These are phyloP conservation scores for Teunomyces gatunensis DNA, from an alignment of 805 yeast genomes.

Conservation along the genomic window DNA sequence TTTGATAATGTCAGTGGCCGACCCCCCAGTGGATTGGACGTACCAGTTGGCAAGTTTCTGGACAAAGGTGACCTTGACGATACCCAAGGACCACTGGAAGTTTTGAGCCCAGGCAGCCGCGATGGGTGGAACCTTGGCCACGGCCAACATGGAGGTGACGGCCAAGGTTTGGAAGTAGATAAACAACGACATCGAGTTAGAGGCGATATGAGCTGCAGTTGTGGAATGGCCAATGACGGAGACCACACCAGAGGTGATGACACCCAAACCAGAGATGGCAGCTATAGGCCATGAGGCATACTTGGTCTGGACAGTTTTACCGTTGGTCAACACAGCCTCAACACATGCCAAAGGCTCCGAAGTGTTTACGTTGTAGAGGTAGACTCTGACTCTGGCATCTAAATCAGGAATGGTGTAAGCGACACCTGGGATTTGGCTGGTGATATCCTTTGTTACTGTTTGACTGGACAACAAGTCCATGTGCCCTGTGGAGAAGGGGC, in stretches of 20 bases:
- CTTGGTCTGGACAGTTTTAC: constrained; percentile 89
- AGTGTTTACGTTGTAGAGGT: constrained; percentile 46
- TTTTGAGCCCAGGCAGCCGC: constrained; percentile 98
- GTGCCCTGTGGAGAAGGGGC: constrained; percentile 89
- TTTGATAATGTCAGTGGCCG: constrained; percentile 69
- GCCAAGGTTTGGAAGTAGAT: constrained; percentile 93
- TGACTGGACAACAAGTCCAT: constrained; percentile 63
- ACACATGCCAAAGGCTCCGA: constrained; percentile 78
- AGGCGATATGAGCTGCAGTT: constrained; percentile 97
- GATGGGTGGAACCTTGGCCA: constrained; percentile 87
- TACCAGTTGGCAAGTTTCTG: constrained; percentile 90
- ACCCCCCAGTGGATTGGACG: constrained; percentile 91
- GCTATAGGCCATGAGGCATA: constrained; percentile 81
- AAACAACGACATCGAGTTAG: constrained; percentile 88
- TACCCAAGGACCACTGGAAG: constrained; percentile 95
- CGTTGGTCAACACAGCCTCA: constrained; percentile 80
- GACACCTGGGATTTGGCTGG: constrained; percentile 65
- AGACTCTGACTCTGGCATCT: constrained; percentile 85
- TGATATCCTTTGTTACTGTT: constrained; percentile 38
- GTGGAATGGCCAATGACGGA: constrained; percentile 85
- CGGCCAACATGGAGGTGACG: constrained; percentile 93
- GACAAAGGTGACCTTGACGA: constrained; percentile 72
- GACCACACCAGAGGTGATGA: constrained; percentile 81
- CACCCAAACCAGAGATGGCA: constrained; percentile 82
- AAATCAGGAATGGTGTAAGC: constrained; percentile 92